Base-by-base conservation (phyloP, 208 protist species). In the Leishmania lainsoni region DNA sequence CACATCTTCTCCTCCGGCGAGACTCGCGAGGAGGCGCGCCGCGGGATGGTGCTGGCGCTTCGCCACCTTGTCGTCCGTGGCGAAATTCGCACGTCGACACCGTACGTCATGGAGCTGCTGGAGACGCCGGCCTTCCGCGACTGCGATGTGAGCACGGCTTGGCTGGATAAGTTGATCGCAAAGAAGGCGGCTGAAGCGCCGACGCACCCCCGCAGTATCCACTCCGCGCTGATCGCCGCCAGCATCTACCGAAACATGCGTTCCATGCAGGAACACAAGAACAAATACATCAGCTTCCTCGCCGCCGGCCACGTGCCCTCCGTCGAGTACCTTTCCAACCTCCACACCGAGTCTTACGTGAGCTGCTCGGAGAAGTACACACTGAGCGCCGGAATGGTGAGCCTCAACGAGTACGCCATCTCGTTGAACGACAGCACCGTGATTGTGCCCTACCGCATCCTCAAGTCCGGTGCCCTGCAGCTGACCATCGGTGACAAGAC, bases 1-100 rank as follows among this genome's bases (percentile, higher is more conserved):
- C 98, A 99, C 83, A 96, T 99, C 79, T 99, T 99, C 88, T 95
- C 98, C 35, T 95, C 89, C 51, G 98, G 97, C 72, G 81, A 87
- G 20, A 99, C 90, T 42, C 93, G 99, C 74, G 98, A 99, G 85
- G 96, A 98, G 12, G 97, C 98, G 17, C 92, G 98, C 35, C 93
- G 96, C 45, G 91, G 90, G 42, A 97, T 99, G 96, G 87, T 98
- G 49, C 81, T 98, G 26, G 95, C 96, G 8, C 85, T 99, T 51
- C 94, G 98, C 84, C 98, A 99, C 79, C 87, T 99, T 42, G 93
- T 95, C 78, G 97, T 99, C 80, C 90, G 93, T 29, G 98, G 98
- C 61, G 98, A 99, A 58, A 99, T 99, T 78, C 95, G 96, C 80
- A 99, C 95, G 59, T 98, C 97, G n/a, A 89, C 97, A 45, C 92